phyloP scores from a whole-genome alignment of 306 rosid genomes.

The Dalbergia cultrata region DNA sequence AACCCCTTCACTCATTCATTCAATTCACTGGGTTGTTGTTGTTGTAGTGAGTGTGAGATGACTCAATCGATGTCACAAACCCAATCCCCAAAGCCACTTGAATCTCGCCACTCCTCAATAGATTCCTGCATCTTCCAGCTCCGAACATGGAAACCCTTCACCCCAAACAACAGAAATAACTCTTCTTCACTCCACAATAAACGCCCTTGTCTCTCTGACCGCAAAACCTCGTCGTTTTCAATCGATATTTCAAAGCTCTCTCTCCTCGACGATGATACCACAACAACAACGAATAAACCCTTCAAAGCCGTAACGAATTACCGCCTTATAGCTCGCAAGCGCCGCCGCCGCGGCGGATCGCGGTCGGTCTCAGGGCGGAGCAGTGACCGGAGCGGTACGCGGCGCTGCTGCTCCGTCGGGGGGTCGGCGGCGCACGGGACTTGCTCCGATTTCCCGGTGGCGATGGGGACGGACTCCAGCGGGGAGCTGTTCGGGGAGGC shows the following conservation, averaged over 20 bases:
- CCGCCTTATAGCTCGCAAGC: slow-evolving; percentile 74
- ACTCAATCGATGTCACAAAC: not conserved
- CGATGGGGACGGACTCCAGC: slow-evolving; percentile 92
- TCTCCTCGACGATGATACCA: slow-evolving; percentile 72
- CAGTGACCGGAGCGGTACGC: slow-evolving; percentile 93
- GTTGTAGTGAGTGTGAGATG: not conserved
- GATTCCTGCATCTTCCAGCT: slow-evolving; percentile 3
- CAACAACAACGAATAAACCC: slow-evolving; percentile 26
- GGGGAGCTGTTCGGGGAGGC: slow-evolving; percentile 94
- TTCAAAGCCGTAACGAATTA: slow-evolving; percentile 48
- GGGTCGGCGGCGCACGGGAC: slow-evolving; percentile 94
- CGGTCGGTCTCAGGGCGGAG: slow-evolving; percentile 98
- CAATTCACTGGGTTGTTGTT: too few species aligned
- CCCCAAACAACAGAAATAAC: not conserved
- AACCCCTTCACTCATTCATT: not conserved
- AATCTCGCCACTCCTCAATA: slow-evolving; percentile 4
- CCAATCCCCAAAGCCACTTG: not conserved
- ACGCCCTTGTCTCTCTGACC: slow-evolving; percentile 93
- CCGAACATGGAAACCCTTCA: not conserved
- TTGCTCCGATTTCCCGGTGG: slow-evolving; percentile 94
- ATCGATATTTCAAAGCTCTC: slow-evolving; percentile 76
- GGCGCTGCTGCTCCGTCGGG: slow-evolving; percentile 90
- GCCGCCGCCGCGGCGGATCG: slow-evolving; percentile 89
- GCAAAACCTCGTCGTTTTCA: slow-evolving; percentile 72
- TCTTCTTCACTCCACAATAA: slow-evolving; percentile 48